Base-by-base conservation (phyloP, 805 yeast genomes). In the Crinitomyces ghanaensis region DNA sequence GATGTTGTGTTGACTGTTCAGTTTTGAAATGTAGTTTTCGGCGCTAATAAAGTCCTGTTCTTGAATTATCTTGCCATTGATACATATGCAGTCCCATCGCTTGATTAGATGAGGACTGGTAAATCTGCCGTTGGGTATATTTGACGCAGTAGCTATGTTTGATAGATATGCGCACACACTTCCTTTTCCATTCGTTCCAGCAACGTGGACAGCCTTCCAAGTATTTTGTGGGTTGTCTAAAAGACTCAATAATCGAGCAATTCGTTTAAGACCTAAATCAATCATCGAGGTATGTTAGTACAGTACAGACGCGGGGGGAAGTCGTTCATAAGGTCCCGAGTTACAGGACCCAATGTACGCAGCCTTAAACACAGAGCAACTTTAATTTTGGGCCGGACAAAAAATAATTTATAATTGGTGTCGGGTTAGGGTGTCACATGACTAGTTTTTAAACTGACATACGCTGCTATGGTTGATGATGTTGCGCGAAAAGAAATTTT, bases 101-200 rank as follows among this genome's bases (percentile, higher is more conserved):
- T 70, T 59, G 2, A 83, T 44, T 44, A 88, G 54, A 57, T 86
- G 95, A 1, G 98, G 98, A 3, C 93, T 78, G 1, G 93, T 85
- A 60, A 85, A 88, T 40, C 77, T 70, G 1, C 97, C 97, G 33
- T 74, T 72, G 56, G 50, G 26, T 70, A 55, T 19, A 11, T 51
- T 60, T 15, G 71, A 62, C 9, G 54, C 51, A 14, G 70, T 63
- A 17, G 86, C 54, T 2, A 77, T 63, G 12, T 84, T 72, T 3
- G 84, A 66, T 6, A 91, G 38, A 51, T 85, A 86, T 0, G 95
- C 76, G 38, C 93, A 74, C 0, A 86, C 81, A 0, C 96, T 85
- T 0, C 98, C 98, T 50, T 88, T 88, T 0, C 98, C 98, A 51
- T 88, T 88, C 6, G 98, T 88, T 0, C 98, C 98, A 0, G 95